Evolutionary conservation across 2,329 filamentous ascomycete genomes (phyloP).

Genomic region (Xylariaceae sp.): DNA sequence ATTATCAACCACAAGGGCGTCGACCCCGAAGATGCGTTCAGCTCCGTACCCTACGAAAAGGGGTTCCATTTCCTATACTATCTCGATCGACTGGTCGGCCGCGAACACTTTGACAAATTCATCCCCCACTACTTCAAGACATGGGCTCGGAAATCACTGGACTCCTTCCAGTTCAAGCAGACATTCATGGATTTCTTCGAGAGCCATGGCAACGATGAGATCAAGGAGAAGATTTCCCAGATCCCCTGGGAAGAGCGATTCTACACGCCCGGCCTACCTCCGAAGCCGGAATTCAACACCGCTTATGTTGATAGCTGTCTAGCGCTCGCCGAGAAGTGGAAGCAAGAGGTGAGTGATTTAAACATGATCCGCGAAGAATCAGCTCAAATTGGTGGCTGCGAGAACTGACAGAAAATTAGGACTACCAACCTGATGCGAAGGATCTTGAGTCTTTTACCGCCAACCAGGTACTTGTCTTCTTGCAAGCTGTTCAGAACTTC

Average conservation of each 20-base stretch:
- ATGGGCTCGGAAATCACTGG: conserved; percentile 80
- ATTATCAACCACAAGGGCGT: conserved; percentile 81
- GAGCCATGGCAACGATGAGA: conserved; percentile 54
- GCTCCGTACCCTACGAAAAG: conserved; percentile 89
- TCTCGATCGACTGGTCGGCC: conserved; percentile 78
- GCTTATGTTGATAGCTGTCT: conserved; percentile 82
- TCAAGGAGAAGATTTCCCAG: conserved; percentile 58
- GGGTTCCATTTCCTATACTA: conserved; percentile 92
- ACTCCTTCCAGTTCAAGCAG: conserved; percentile 90
- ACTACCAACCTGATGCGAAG: conserved; percentile 57
- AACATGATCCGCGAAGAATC: conserved; percentile 3
- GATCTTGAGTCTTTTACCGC: conserved; percentile 73
- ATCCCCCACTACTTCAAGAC: conserved; percentile 91
- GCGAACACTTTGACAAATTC: conserved; percentile 87
- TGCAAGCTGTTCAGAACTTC: conserved; percentile 71
- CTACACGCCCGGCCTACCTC: conserved; percentile 80
- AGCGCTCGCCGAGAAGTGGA: conserved; percentile 75
- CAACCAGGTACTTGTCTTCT: conserved; percentile 88
- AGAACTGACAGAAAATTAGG: conserved; percentile 29
- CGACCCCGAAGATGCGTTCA: conserved; percentile 95
- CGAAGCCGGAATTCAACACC: conserved; percentile 88
- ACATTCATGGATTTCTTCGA: conserved; percentile 83
- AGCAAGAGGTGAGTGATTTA: conserved; percentile 45
- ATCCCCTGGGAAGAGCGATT: conserved; percentile 91
- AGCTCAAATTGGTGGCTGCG: background rate